These are phyloP conservation scores for Quercus bicolor DNA, from an alignment of 306 rosid genomes.

Conservation along the genomic window DNA sequence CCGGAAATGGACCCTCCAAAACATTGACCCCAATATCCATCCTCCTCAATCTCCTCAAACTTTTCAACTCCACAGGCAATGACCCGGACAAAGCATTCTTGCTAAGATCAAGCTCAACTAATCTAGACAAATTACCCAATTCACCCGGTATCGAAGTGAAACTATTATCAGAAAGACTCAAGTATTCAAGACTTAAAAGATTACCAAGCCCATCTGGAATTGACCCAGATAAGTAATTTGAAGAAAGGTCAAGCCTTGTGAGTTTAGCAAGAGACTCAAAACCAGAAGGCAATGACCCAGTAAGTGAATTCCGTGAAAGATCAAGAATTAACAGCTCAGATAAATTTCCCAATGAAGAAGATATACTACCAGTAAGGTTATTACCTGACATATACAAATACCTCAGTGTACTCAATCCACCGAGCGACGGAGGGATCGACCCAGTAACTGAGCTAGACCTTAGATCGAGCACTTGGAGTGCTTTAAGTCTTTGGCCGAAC, in stretches of 20 bases:
- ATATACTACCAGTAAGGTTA: conserved; percentile 56
- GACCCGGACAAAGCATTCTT: conserved; percentile 59
- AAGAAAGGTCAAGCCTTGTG: conserved; percentile 55
- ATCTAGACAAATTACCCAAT: conserved; percentile 47
- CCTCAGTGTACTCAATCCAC: conserved; percentile 45
- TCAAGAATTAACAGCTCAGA: conserved; percentile 48
- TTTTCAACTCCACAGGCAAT: conserved; percentile 36
- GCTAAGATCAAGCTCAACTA: conserved; percentile 63
- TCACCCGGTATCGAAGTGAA: conserved; percentile 51
- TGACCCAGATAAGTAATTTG: conserved; percentile 64
- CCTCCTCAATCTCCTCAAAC: conserved; percentile 30
- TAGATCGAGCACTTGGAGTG: conserved; percentile 62
- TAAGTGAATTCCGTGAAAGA: conserved; percentile 62
- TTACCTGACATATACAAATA: conserved; percentile 55
- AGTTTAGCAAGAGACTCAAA: conserved; percentile 57
- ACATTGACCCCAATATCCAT: conserved; percentile 35
- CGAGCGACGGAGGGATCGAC: conserved; percentile 58
- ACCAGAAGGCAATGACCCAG: conserved; percentile 55
- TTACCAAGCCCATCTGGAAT: conserved; percentile 51
- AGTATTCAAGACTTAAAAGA: conserved; percentile 36
- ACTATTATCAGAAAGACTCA: conserved; percentile 62
- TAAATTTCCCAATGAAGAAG: conserved; percentile 53
- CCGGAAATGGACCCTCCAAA: conserved; percentile 41
- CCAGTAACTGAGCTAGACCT: conserved; percentile 63
- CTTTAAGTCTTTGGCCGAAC: conserved; percentile 59